Conservation (phyloP, 306 rosid genomes). For the apple (Malus domestica) region DNA sequence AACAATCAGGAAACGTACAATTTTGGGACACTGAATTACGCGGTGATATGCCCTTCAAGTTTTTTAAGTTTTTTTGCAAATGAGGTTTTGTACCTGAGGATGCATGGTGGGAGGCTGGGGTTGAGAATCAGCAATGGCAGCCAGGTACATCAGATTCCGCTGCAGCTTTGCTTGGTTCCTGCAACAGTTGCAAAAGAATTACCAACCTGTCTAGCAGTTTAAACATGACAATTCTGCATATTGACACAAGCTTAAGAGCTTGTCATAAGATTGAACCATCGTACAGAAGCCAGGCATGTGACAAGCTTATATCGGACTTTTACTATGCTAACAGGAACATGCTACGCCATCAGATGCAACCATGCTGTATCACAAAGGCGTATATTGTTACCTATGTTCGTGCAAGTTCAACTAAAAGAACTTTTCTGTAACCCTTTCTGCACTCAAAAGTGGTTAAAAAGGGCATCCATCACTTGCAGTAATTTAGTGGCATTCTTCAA, state of each 20-base stretch:
- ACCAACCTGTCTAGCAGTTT: background rate
- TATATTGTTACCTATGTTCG: background rate
- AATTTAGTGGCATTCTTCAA: background rate
- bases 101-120: conserved; percentile 86
- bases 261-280: background rate
- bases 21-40: background rate
- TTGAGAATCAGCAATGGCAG: conserved; percentile 99
- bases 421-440: no score
- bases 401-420: background rate
- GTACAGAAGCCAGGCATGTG: background rate
- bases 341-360: background rate
- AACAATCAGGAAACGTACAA: background rate
- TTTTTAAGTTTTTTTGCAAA: background rate
- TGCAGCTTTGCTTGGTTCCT: conserved; percentile 98
- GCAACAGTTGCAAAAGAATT: conserved; percentile 4
- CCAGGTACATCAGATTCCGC: conserved; percentile 94
- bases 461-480: background rate
- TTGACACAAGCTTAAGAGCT: background rate
- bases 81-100: conserved; percentile 54
- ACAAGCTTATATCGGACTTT: background rate
- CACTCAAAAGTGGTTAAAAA: no score
- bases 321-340: no score
- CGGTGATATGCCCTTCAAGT: background rate
- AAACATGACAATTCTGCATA: background rate
- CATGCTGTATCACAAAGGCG: background rate